A percentile compares a stretch with the other conserved stretches of the same genome.
phyloP scores from a whole-genome alignment of 1,139 yeast genomes.

The Ogataea hybrid region DNA sequence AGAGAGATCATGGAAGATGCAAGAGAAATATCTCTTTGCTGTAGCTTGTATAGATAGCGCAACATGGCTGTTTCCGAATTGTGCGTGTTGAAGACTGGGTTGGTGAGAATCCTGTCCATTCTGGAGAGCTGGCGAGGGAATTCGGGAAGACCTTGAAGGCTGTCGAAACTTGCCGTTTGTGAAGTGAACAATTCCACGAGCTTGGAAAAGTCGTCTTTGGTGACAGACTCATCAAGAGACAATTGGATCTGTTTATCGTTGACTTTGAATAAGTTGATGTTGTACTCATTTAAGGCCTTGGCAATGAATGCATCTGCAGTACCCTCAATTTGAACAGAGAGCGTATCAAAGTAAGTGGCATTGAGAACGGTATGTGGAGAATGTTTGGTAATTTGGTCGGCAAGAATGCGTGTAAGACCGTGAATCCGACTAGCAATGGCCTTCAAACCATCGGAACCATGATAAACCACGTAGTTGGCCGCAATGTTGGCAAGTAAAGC shows the following conservation, averaged over 20 bases:
- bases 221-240: conserved; percentile 84
- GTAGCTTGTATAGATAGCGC: conserved; percentile 83
- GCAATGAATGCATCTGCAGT: conserved; percentile 55
- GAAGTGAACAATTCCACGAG: conserved; percentile 61
- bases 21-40: conserved; percentile 84
- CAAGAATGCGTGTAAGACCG: conserved; percentile 72
- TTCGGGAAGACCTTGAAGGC: conserved; percentile 41
- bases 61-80: conserved; percentile 95
- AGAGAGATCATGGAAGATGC: conserved; percentile 97
- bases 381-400: conserved; percentile 46
- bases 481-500: conserved; percentile 94
- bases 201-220: conserved; percentile 55
- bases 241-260: conserved; percentile 62
- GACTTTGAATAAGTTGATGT: conserved; percentile 76
- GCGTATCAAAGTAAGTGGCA: conserved; percentile 80
- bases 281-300: conserved; percentile 57
- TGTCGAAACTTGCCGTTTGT: conserved; percentile 12
- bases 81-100: conserved; percentile 80
- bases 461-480: conserved; percentile 94
- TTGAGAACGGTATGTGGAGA: conserved; percentile 53
- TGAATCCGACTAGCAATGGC: conserved; percentile 77
- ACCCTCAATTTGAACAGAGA: conserved; percentile 60
- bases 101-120: conserved; percentile 60
- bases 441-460: conserved; percentile 88
- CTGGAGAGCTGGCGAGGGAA: conserved; percentile 58